Base-by-base conservation (phyloP, 2,329 filamentous ascomycete genomes). In the Alternaria brassicae region DNA sequence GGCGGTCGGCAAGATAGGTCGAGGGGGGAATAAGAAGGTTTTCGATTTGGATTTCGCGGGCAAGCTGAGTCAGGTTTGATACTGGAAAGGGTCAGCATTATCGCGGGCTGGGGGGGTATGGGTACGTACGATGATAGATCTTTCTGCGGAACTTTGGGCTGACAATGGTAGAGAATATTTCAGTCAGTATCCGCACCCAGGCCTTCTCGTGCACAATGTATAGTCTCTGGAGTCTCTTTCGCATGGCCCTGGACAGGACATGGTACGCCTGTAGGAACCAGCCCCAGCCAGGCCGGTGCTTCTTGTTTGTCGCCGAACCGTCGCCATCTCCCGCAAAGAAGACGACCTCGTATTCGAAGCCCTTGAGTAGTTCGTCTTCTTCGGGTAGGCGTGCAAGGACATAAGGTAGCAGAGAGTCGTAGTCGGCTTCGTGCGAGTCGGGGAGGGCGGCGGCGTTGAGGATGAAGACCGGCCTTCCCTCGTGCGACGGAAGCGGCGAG, bases 181-280 rank as follows among this genome's bases (percentile, higher is more conserved):
- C 83, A 19, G 85, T 79, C 63, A 86, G 73, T 41, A 86, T 83
- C 54, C 84, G 74, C 32, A 86, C 83, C 84, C 84, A 86, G 25
- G 81, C 83, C 56, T 83, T 80, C 67, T 85, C 84, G 69, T 86
- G 84, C 53, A 86, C 84, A 67, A 86, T 84, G 72, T 85, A 86
- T 40, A 86, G 76, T 68, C 80, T 82, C 69, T 84, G 81, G 56
- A 86, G 77, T 58, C 83, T 78, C 77, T 86, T 86, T 58, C 84
- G 79, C 70, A 83, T 82, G 4, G 83, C 84, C 60, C 84, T 74
- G 32, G 81, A 81, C 51, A 86, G 78, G 60, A 85, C 78, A 67
- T 85, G 82, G 72, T 86, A 86, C 15, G 84, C 84, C 65, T 86
- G 84, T 50, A 86, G 73, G 63, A 84, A 85, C 84, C 84, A 86